Base-by-base conservation (phyloP, 2,329 filamentous ascomycete genomes). In the Reticulascus tulasneorum region DNA sequence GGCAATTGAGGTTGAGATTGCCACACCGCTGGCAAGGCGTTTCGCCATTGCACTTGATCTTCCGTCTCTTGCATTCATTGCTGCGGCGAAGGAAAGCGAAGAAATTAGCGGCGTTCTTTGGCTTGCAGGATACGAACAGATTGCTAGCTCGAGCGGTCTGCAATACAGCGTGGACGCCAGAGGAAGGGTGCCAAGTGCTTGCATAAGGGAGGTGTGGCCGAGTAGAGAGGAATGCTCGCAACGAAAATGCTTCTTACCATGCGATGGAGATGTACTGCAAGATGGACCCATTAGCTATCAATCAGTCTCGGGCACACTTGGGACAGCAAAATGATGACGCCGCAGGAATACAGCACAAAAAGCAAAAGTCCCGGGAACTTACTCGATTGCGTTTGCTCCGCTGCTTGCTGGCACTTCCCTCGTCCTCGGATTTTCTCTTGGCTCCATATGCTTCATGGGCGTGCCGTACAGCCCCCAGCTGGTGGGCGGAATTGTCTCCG, bases 1-100 rank as follows among this genome's bases (percentile, higher is more conserved):
- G 64, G 51, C 81, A 85, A 44, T 73, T 60, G 13, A 84, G 67
- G 48, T 77, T 79, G 56, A 85, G 77, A 48, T 82, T 81, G 48
- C 79, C 76, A 50, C 82, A 86, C 38, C 82, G 69, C 41, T 79
- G 73, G 47, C 82, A 86, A 2, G 79, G 76, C 1, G 72, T 75
- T 48, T 84, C 77, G 42, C 82, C 82, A 56, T 84, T 85, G 60
- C 82, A 86, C 58, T 85, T 85, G 52, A 86, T 79, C 58, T 86
- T 86, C 39, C 82, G 77, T n/a, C 82, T 69, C 50, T 86, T 86
- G 59, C 82, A 86, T 54, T 85, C 81, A 52, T 84, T 86, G 49
- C 82, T 84, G 38, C 26, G 27, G 27, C 20, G 17, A 23, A 33
- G 21, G 33, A 15, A 22, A 19, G 18, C 24, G 22, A 31, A 33